phyloP scores from a whole-genome alignment of 306 rosid genomes.

The Begonia loranthoides region DNA sequence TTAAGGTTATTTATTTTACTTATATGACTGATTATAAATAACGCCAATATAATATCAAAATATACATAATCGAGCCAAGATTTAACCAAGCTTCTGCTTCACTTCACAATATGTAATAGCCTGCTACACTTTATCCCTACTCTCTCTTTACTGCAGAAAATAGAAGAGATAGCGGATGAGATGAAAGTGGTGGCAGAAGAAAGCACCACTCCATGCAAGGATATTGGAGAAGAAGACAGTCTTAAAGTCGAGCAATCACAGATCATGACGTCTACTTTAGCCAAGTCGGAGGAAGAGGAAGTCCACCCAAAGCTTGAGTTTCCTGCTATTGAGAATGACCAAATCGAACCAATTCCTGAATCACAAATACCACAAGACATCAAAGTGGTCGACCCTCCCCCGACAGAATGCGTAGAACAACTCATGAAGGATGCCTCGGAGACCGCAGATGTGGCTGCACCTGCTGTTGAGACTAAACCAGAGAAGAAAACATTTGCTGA shows the following conservation, averaged over 20 bases:
- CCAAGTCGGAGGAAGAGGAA: constrained; percentile 2
- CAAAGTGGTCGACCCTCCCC: not conserved
- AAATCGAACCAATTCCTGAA: constrained; percentile 1
- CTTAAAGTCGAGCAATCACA: constrained; percentile 2
- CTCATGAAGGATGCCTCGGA: not conserved
- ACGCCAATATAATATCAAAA: too few species aligned
- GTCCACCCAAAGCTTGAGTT: constrained; percentile 1
- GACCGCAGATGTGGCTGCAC: not conserved
- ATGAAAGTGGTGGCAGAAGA: constrained; percentile 2
- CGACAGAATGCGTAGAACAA: constrained; percentile 2
- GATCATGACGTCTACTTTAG: not conserved
- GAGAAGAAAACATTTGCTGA: not conserved
- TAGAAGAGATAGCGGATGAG: not conserved
- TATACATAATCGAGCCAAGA: too few species aligned
- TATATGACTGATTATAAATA: too few species aligned
- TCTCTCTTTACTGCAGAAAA: not conserved
- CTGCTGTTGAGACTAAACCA: not conserved
- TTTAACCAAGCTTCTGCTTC: too few species aligned
- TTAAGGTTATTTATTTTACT: too few species aligned
- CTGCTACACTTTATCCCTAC: too few species aligned
- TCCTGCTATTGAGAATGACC: not conserved
- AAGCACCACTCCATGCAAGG: not conserved
- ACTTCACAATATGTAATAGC: too few species aligned
- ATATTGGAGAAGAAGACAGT: constrained; percentile 4
- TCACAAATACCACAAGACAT: not conserved